phyloP scores from a whole-genome alignment of 1,139 yeast genomes.

The Groenewaldozyma auringiensis region DNA sequence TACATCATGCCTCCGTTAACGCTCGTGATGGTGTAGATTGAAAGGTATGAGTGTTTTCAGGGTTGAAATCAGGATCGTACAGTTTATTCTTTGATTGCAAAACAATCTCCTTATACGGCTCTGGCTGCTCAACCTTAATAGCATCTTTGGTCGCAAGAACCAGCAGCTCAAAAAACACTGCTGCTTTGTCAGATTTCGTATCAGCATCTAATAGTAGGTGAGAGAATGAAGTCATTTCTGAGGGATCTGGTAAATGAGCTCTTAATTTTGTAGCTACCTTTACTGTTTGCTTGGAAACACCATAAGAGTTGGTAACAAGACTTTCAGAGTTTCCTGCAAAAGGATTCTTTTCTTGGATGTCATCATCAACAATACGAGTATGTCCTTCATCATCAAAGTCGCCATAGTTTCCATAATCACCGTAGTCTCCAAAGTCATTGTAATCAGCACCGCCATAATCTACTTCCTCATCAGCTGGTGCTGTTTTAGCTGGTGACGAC shows the following conservation, averaged over 20 bases:
- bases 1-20: no score
- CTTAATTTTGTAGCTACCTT: slow-evolving; percentile 50
- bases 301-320: slow-evolving; percentile 7
- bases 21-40: no score
- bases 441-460: background rate
- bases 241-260: slow-evolving; percentile 25
- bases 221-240: background rate
- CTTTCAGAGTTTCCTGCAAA: background rate
- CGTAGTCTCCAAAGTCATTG: background rate
- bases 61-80: slow-evolving; percentile 19
- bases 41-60: background rate
- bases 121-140: slow-evolving; percentile 52
- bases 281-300: slow-evolving; percentile 43
- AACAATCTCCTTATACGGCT: slow-evolving; percentile 52
- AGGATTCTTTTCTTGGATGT: background rate
- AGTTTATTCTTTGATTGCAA: slow-evolving; percentile 29
- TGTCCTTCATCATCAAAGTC: background rate
- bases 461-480: background rate
- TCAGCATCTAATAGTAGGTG: background rate
- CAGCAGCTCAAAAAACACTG: slow-evolving; percentile 73
- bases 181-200: slow-evolving; percentile 26
- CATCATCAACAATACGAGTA: background rate
- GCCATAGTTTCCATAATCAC: background rate
- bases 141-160: slow-evolving; percentile 78
- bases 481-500: background rate